phyloP scores from a whole-genome alignment of 768 basidiomycete species.

The Tephrocybe sp. region DNA sequence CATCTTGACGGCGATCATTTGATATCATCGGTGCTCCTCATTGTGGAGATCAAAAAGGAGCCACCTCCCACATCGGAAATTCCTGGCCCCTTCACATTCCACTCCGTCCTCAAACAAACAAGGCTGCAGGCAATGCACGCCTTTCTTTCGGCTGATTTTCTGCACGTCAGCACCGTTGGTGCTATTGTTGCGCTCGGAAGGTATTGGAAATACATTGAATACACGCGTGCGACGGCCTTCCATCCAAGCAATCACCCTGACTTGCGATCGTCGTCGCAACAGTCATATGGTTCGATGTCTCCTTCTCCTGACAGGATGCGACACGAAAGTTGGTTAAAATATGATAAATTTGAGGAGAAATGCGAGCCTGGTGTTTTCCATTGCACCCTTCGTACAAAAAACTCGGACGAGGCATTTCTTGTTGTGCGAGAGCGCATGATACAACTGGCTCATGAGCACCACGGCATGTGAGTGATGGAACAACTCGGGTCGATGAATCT shows the following conservation, averaged over 20 bases:
- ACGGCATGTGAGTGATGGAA: no score
- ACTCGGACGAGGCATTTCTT: no score
- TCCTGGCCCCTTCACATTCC: not conserved
- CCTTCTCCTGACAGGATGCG: no score
- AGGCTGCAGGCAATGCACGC: not conserved
- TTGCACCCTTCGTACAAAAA: no score
- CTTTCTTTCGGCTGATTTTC: not conserved
- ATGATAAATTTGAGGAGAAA: no score
- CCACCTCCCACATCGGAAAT: not conserved
- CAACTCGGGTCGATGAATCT: no score
- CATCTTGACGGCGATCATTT: not conserved
- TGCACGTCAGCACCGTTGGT: not conserved
- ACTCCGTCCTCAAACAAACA: not conserved
- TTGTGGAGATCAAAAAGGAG: not conserved
- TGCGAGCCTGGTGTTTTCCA: no score
- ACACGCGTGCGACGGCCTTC: not conserved
- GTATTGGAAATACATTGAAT: constrained; percentile 1
- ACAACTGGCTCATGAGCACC: no score
- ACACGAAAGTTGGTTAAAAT: no score
- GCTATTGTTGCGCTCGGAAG: constrained; percentile 1
- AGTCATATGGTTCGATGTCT: not conserved
- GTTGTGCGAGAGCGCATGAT: no score
- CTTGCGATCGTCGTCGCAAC: not conserved
- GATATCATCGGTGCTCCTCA: not conserved
- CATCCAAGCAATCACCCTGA: no score